Evolutionary conservation across 306 rosid species (phyloP), one percentile per base, ranked within the genome.

Genomic region (Begonia masoniana): DNA sequence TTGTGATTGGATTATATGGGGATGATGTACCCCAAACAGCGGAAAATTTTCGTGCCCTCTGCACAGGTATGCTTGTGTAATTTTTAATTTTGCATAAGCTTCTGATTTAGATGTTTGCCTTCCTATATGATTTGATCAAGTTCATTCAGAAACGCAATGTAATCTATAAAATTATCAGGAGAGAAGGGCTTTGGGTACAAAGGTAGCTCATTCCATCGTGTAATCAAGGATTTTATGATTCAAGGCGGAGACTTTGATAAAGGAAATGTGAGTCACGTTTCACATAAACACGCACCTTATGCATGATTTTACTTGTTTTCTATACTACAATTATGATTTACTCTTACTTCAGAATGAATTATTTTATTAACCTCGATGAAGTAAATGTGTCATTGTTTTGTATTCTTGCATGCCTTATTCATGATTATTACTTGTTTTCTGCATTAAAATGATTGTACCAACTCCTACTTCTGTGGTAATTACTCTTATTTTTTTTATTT

Each of bases 181-280:
- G 96, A 91, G 76, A 91, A 91, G 64, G 97, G 99, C 47, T 91
- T 86, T 68, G 99, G 99, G 50, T 91, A 61, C 74, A 86, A 81
- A 73, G 80, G 76, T 13, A 85, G 96, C 15, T 23, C 82, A 3
- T 81, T 86, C 63, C 96, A 91, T 59, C 99, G 94, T 10, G 94
- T 91, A 23, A 91, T 91, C 71, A 83, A 72, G 84, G 96, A 91
- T 56, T 91, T 91, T 83, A 91, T 91, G 99, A 86, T 91, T 73
- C 99, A 91, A 74, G 99, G 94, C 24, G 99, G 99, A 12, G 94
- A 86, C 61, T 91, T 91, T 43, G 96, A 83, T 47, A 91, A 91
- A 51, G 94, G 94, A 63, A 91, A 91, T 77, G 96, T 83, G 65
- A 21, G 93, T 16, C 50, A 11, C 36, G 15, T 51, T 58, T 24